Conservation (phyloP, 1,284 basidiomycete species). For the Cutaneotrichosporon daszewskae region DNA sequence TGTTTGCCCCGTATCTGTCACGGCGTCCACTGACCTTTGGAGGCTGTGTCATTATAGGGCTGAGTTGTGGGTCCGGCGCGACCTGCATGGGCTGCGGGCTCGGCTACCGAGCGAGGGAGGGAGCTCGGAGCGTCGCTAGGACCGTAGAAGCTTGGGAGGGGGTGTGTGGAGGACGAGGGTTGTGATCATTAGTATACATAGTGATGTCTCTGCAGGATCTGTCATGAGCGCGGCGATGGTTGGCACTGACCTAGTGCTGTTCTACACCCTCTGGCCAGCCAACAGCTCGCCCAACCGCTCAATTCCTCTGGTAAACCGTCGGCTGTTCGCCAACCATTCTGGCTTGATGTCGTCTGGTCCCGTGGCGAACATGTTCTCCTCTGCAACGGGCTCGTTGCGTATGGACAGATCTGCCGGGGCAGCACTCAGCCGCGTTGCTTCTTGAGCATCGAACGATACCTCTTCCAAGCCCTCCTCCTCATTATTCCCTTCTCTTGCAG, state of each 20-base stretch:
- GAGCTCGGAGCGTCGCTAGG: background rate
- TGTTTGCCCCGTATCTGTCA: constrained; percentile 50
- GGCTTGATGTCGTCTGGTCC: constrained; percentile 34
- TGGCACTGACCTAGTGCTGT: background rate
- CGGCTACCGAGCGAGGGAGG: background rate
- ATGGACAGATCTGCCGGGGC: background rate
- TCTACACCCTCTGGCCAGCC: constrained; percentile 17
- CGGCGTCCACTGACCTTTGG: constrained; percentile 36
- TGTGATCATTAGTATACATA: background rate
- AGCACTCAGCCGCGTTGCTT: too few relatives aligned
- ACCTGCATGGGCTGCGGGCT: constrained; percentile 13
- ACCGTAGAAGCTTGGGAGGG: too few relatives aligned
- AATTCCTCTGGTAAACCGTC: constrained; percentile 32
- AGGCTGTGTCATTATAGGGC: constrained; percentile 41
- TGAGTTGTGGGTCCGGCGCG: constrained; percentile 17
- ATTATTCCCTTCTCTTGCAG: background rate
- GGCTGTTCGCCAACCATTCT: constrained; percentile 31
- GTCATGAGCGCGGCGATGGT: background rate
- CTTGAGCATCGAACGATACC: too few relatives aligned
- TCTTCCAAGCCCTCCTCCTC: background rate
- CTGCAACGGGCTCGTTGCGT: constrained; percentile 16
- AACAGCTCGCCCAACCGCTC: constrained; percentile 35
- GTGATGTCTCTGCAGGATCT: constrained; percentile 1
- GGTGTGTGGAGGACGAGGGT: too few relatives aligned
- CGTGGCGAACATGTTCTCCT: constrained; percentile 29